A percentile compares a stretch with the other conserved stretches of the same genome.
These are phyloP conservation scores for Camelina neglecta DNA, from an alignment of 345 rosid species.

Conservation along the genomic window DNA sequence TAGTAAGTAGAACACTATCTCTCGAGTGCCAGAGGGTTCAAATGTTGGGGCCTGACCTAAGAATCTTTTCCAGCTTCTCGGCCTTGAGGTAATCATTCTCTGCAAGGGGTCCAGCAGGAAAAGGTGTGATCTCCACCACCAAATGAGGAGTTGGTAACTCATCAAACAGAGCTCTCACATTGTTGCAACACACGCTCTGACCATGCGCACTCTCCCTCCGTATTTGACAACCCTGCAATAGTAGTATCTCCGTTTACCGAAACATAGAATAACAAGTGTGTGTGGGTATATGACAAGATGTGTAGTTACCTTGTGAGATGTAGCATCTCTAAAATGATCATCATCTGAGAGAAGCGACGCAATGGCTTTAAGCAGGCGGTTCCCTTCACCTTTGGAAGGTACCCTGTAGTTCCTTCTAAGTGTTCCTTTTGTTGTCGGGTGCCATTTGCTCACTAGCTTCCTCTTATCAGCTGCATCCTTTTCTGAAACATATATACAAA, in stretches of 20 bases:
- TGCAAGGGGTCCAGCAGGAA: constrained; percentile 82
- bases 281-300: neutral
- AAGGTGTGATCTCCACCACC: constrained; percentile 79
- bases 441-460: constrained; percentile 95
- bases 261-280: neutral
- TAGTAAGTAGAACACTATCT: constrained; percentile 6
- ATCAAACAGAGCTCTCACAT: constrained; percentile 92
- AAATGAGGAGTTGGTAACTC: constrained; percentile 95
- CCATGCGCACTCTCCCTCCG: constrained; percentile 96
- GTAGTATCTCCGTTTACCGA: neutral
- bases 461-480: constrained; percentile 75
- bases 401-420: constrained; percentile 86
- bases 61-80: constrained; percentile 86
- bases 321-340: constrained; percentile 84
- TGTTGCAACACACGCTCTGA: constrained; percentile 95
- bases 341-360: constrained; percentile 87
- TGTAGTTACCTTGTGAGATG: constrained; percentile 81
- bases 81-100: constrained; percentile 89
- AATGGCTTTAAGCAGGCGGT: constrained; percentile 80
- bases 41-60: constrained; percentile 74
- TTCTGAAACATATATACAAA: constrained; percentile 45
- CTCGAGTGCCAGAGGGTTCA: constrained; percentile 34
- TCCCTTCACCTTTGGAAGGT: constrained; percentile 85
- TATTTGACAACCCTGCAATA: constrained; percentile 87
- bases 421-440: constrained; percentile 89